Evolutionary conservation across 148 eudicot species (phyloP), one percentile per base, ranked within the genome.

Genomic region (Persicaria tinctoria): DNA sequence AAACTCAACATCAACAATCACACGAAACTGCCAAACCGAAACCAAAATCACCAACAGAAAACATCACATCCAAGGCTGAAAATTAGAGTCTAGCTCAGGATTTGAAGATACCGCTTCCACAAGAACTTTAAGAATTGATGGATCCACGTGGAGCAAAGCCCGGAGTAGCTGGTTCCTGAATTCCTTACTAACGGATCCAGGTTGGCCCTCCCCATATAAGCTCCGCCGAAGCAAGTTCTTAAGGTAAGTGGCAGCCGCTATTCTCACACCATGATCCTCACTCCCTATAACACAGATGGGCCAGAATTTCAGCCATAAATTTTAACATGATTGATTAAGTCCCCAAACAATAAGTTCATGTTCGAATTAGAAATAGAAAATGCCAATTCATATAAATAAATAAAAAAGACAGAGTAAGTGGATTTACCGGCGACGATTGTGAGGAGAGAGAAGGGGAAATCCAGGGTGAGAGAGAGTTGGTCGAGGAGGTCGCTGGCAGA

Each of bases 241-340:
- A 6, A 91, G 87, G 76, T 86, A 91, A 4, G 96, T 83, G 74
- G 96, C 96, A 75, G 96, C 93, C 53, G 96, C 93, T 38, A 91
- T 73, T 78, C 79, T 82, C 38, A 78, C 85, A 72, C 93, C 88
- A 75, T 76, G 83, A 72, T 89, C 81, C 74, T 81, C 85, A 66
- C 78, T 75, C 64, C 87, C 96, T 84, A 70, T 41, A 45, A 13
- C 68, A 27, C 75, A 74, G 49, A 53, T 0, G 3, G 46, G 62
- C 68, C 48, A 50, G 46, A 18, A 56, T 23, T 48, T 0, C 46
- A 68, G 60, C 11, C 12, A 11, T 0, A 32, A 17, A 10, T 49
- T 45, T 55, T 12, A 23, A 38, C 44, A 55, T 0, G 13, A 23
- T 27, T 20, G 41, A 55, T 10, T 48, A 11, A 73, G 18, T 70